Evolutionary conservation across 1,284 basidiomycete species (phyloP).

Genomic region (Omphalotus olearius): DNA sequence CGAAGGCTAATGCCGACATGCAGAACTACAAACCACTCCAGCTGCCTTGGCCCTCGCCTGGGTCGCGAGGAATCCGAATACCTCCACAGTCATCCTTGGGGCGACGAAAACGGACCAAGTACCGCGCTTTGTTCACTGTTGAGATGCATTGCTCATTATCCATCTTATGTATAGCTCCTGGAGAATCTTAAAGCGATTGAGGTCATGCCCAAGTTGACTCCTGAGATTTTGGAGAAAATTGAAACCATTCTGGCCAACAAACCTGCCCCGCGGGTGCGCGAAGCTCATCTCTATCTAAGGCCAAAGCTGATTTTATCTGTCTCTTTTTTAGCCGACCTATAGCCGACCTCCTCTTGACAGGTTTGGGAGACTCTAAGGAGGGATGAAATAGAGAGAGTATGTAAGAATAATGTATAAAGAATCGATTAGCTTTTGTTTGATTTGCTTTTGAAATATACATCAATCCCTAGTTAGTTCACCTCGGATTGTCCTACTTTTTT

Average conservation of each 20-base stretch:
- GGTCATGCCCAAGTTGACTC: constrained; percentile 56
- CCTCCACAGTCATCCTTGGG: constrained; percentile 59
- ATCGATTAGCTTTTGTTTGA: too few relatives aligned
- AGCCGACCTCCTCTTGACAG: constrained; percentile 20
- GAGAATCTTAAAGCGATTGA: constrained; percentile 71
- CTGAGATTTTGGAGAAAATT: constrained; percentile 53
- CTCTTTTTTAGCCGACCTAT: constrained; percentile 12
- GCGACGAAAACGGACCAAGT: constrained; percentile 31
- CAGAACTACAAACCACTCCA: constrained; percentile 32
- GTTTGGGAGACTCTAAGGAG: constrained; percentile 14
- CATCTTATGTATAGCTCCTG: constrained; percentile 30
- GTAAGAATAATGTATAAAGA: too few relatives aligned
- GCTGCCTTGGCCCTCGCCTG: constrained; percentile 55
- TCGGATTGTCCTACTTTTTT: constrained; percentile 2
- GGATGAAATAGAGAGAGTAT: neutral
- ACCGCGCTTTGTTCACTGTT: too few relatives aligned
- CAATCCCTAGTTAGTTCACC: too few relatives aligned
- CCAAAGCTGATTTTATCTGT: neutral
- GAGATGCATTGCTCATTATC: too few relatives aligned
- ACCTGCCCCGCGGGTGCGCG: constrained; percentile 26
- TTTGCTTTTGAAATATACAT: too few relatives aligned
- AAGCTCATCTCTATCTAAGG: constrained; percentile 12
- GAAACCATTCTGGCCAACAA: constrained; percentile 51
- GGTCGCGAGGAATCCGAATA: constrained; percentile 62
- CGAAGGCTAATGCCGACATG: too few relatives aligned